phyloP scores from a whole-genome alignment of 2,329 filamentous ascomycete genomes.

The Didymella glomerata region DNA sequence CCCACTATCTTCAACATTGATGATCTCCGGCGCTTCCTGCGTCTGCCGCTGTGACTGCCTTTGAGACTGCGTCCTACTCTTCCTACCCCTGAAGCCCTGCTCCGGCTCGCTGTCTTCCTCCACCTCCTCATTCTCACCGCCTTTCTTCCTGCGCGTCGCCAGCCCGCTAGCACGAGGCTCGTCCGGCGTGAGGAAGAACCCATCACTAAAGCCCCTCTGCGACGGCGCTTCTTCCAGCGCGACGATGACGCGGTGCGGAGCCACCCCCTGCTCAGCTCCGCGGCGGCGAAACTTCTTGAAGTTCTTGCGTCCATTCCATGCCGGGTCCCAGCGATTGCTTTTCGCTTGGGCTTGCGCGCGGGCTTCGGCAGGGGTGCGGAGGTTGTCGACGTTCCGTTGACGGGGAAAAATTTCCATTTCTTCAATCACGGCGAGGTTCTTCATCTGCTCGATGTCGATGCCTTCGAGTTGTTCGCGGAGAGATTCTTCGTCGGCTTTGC shows the following conservation, averaged over 20 bases:
- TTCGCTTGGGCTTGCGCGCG: slow-evolving; percentile 40
- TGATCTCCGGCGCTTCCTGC: slow-evolving; percentile 31
- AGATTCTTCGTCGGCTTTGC: slow-evolving; percentile 70
- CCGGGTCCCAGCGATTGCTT: slow-evolving; percentile 79
- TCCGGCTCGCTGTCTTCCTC: slow-evolving; percentile 41
- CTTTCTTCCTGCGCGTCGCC: slow-evolving; percentile 1
- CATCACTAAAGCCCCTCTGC: slow-evolving; percentile 75
- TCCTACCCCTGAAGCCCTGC: slow-evolving; percentile 33
- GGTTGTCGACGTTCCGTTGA: slow-evolving; percentile 7
- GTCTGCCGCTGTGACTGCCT: slow-evolving; percentile 22
- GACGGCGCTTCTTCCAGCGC: slow-evolving; percentile 72
- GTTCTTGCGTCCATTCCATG: slow-evolving; percentile 94
- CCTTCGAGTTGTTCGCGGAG: slow-evolving; percentile 65
- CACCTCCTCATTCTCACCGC: slow-evolving; percentile 13
- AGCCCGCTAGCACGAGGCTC: slow-evolving; percentile 20
- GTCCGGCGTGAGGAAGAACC: slow-evolving; percentile 74
- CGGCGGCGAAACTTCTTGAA: slow-evolving; percentile 84
- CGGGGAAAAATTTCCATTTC: slow-evolving; percentile 70
- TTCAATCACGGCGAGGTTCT: slow-evolving; percentile 78
- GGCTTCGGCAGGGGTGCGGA: slow-evolving; percentile 25
- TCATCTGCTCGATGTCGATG: slow-evolving; percentile 76
- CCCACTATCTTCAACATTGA: slow-evolving; percentile 46
- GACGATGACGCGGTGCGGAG: slow-evolving; percentile 69
- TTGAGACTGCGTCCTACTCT: slow-evolving; percentile 16
- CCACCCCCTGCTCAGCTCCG: slow-evolving; percentile 49